Conservation (phyloP, 2,329 filamentous ascomycete species). For the Gnomoniopsis sp. region DNA sequence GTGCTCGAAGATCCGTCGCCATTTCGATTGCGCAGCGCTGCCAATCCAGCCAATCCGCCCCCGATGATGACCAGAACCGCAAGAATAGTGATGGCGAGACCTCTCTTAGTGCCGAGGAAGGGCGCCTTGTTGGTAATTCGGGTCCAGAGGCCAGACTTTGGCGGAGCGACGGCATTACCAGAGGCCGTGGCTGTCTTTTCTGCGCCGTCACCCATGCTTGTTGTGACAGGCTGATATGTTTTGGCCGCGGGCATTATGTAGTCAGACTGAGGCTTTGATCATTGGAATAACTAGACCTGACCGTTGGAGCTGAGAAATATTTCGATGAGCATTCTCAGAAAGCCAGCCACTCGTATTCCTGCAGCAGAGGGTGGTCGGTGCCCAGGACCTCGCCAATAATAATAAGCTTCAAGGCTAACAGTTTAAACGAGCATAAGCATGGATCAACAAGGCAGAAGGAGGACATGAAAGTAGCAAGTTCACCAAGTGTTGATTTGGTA, state of each 20-base stretch:
- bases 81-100: conserved; percentile 25
- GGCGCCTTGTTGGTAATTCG: conserved; percentile 24
- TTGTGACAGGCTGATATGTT: conserved; percentile 1
- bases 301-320: neutral
- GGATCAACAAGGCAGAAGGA: too few species aligned
- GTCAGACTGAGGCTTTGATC: neutral
- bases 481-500: too few species aligned
- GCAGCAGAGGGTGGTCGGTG: too few species aligned
- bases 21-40: conserved; percentile 24
- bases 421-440: too few species aligned
- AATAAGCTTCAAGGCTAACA: too few species aligned
- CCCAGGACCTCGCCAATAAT: too few species aligned
- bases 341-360: too few species aligned
- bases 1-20: neutral
- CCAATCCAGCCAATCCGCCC: conserved; percentile 32
- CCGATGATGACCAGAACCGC: conserved; percentile 31
- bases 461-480: too few species aligned
- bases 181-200: conserved; percentile 17
- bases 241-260: conserved; percentile 5
- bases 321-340: neutral
- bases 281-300: neutral
- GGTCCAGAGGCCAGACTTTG: conserved; percentile 6
- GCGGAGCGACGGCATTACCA: neutral
- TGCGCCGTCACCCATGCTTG: neutral
- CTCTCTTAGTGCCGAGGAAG: conserved; percentile 28